Evolutionary conservation across 164 flowering plant species (phyloP).

Genomic region (Amborella trichopoda): DNA sequence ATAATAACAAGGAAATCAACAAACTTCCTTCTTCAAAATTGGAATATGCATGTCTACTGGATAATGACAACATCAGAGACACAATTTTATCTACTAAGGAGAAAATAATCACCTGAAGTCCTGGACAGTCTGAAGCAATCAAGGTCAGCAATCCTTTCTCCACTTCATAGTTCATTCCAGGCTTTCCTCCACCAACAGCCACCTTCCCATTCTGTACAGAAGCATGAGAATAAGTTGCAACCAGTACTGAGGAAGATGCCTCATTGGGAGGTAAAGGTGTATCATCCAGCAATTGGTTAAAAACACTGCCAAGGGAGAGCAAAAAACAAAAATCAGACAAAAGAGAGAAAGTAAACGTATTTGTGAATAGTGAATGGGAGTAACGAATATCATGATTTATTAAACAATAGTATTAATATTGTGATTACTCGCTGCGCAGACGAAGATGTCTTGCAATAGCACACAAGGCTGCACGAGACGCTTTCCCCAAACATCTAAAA

Average conservation of each 20-base stretch:
- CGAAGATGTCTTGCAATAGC: conserved; percentile 92
- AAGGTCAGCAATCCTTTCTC: conserved; percentile 88
- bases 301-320: conserved; percentile 41
- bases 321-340: conserved; percentile 1
- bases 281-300: conserved; percentile 84
- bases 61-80: too few species aligned
- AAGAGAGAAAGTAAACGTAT: background rate
- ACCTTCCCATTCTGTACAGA: conserved; percentile 55
- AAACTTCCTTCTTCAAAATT: too few species aligned
- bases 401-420: background rate
- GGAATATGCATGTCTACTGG: too few species aligned
- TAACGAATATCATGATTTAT: background rate
- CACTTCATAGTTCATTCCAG: conserved; percentile 39
- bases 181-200: conserved; percentile 57
- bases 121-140: conserved; percentile 65
- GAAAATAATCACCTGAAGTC: conserved; percentile 54
- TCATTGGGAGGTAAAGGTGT: conserved; percentile 71
- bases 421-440: conserved; percentile 71
- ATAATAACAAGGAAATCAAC: too few species aligned
- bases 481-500: conserved; percentile 83
- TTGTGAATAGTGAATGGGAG: background rate
- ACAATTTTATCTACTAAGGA: too few species aligned
- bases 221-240: conserved; percentile 47
- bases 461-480: conserved; percentile 71
- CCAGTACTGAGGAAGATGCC: conserved; percentile 75